A percentile compares a stretch with the other conserved stretches of the same genome.
Conservation (phyloP, 768 basidiomycete genomes). For the Auricularia sp. region DNA sequence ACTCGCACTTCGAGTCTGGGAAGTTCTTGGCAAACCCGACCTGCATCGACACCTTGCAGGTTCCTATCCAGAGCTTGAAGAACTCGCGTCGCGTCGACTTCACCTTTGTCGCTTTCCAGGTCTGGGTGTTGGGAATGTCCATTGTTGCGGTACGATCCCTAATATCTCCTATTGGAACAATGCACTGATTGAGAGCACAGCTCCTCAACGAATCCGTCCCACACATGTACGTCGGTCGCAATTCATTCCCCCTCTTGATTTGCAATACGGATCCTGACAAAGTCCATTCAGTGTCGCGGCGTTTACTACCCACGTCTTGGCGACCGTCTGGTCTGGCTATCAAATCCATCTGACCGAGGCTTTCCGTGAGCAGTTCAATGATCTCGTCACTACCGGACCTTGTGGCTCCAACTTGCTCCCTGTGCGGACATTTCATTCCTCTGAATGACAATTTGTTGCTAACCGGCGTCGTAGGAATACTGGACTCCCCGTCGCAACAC, state of each 20-base stretch:
- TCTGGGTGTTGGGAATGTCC: constrained; percentile 75
- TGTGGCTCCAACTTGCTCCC: constrained; percentile 52
- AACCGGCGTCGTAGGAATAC: constrained; percentile 27
- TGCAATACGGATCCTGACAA: neutral
- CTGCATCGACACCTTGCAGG: constrained; percentile 56
- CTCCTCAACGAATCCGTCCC: constrained; percentile 70
- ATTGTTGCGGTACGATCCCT: constrained; percentile 38
- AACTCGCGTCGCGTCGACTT: constrained; percentile 72
- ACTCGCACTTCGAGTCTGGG: neutral
- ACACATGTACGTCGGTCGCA: constrained; percentile 36
- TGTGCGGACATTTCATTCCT: neutral
- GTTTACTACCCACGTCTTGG: constrained; percentile 60
- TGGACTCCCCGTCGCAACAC: constrained; percentile 50
- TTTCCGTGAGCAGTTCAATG: constrained; percentile 47
- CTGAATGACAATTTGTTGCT: neutral
- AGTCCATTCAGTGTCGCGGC: constrained; percentile 38
- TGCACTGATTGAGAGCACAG: constrained; percentile 7
- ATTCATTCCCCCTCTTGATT: neutral
- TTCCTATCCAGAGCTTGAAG: constrained; percentile 55
- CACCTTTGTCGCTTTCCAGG: constrained; percentile 66
- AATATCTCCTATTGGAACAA: neutral
- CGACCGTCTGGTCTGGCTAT: constrained; percentile 62
- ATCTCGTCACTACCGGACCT: constrained; percentile 52
- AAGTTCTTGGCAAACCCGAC: constrained; percentile 26
- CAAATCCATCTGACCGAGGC: constrained; percentile 50